phyloP scores from a whole-genome alignment of 768 basidiomycete genomes.

The Amanita rimosa region DNA sequence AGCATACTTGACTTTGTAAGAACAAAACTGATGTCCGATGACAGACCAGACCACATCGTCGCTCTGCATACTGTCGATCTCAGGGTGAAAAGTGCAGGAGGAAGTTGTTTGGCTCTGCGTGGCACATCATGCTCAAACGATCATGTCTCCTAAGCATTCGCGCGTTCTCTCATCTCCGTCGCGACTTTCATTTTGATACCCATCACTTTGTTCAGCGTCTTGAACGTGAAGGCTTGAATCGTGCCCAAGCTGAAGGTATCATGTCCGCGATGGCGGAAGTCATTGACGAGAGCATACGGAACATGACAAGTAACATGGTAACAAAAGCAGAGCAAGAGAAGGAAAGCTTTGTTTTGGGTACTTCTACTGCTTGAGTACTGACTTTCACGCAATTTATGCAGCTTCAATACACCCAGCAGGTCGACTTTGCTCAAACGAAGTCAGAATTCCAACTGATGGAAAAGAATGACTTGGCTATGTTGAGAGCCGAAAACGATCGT shows the following conservation, averaged over 20 bases:
- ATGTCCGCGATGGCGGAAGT: conserved; percentile 97
- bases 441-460: conserved; percentile 94
- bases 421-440: conserved; percentile 94
- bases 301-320: conserved; percentile 95
- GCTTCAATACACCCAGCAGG: conserved; percentile 92
- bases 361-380: background rate
- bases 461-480: conserved; percentile 91
- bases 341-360: conserved; percentile 29
- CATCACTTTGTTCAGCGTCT: conserved; percentile 90
- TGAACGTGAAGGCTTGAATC: conserved; percentile 79
- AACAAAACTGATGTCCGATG: conserved; percentile 92
- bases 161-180: conserved; percentile 16
- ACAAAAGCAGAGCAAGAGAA: conserved; percentile 95
- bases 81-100: too few species aligned
- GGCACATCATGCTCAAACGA: background rate
- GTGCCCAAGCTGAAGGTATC: conserved; percentile 91
- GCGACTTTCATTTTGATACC: conserved; percentile 86
- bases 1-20: conserved; percentile 97
- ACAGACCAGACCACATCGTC: conserved; percentile 99
- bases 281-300: conserved; percentile 92
- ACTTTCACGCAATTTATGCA: conserved; percentile 15
- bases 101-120: background rate
- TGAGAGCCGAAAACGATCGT: conserved; percentile 96
- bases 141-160: conserved; percentile 9
- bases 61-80: conserved; percentile 57